These are phyloP conservation scores for Xylariaceae sp. DNA, from an alignment of 2,329 filamentous ascomycete genomes.

Conservation along the genomic window DNA sequence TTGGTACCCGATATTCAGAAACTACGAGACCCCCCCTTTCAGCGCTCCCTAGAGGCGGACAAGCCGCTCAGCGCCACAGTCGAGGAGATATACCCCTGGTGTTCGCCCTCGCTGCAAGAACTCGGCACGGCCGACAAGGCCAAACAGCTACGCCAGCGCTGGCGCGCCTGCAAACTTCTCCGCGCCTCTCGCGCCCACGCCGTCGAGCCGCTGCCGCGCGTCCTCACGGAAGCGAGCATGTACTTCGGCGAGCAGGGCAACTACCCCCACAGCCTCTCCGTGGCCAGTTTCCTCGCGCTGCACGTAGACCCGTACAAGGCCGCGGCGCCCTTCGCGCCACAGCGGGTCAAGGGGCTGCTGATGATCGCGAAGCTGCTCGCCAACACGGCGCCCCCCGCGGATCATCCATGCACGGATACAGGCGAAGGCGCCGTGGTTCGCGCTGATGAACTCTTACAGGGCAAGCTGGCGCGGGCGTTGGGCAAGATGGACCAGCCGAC, in stretches of 20 bases:
- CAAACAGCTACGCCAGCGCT: conserved; percentile 43
- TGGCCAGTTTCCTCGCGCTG: conserved; percentile 55
- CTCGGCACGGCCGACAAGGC: conserved; percentile 17
- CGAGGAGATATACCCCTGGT: conserved; percentile 42
- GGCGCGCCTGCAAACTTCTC: conserved; percentile 48
- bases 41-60: conserved; percentile 35
- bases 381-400: conserved; percentile 49
- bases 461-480: conserved; percentile 40
- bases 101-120: conserved; percentile 26
- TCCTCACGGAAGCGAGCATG: conserved; percentile 52
- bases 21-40: conserved; percentile 41
- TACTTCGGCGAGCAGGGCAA: conserved; percentile 51
- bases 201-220: conserved; percentile 53
- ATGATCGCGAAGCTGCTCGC: conserved; percentile 59
- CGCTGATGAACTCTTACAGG: conserved; percentile 2
- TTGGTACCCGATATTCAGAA: conserved; percentile 48
- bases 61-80: conserved; percentile 28
- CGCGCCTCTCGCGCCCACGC: conserved; percentile 51
- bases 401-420: too few relatives aligned
- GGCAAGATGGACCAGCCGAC: conserved; percentile 57
- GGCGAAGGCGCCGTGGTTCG: too few relatives aligned
- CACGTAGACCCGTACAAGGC: conserved; percentile 57
- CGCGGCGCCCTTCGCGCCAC: conserved; percentile 56
- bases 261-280: conserved; percentile 51
- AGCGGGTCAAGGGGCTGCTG: conserved; percentile 57